A percentile compares a stretch with the other conserved stretches of the same genome.
Evolutionary conservation across 768 basidiomycete genomes (phyloP).

Genomic region (Amanita polypyramis): DNA sequence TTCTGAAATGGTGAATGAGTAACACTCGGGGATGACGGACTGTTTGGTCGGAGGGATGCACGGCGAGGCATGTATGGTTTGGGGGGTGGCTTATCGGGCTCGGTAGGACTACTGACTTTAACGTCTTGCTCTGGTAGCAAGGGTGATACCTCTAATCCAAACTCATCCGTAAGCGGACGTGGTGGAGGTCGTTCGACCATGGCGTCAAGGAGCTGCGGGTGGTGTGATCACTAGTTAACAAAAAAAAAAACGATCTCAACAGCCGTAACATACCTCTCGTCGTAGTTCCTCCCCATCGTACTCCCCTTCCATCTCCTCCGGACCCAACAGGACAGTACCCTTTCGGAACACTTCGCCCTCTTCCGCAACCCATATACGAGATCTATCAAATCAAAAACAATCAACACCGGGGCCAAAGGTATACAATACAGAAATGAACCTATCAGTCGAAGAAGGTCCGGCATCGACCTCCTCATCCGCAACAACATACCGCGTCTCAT

Average conservation of each 20-base stretch:
- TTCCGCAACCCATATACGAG: conserved; percentile 78
- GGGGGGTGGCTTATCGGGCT: conserved; percentile 31
- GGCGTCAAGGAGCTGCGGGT: conserved; percentile 61
- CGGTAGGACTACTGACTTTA: conserved; percentile 4
- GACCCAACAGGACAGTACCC: conserved; percentile 67
- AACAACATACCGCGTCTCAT: conserved; percentile 30
- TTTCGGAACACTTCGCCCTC: conserved; percentile 97
- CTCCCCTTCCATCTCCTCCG: conserved; percentile 84
- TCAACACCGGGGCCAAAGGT: background rate
- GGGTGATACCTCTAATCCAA: conserved; percentile 28
- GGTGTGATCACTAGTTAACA: background rate
- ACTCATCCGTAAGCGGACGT: conserved; percentile 57
- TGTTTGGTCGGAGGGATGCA: conserved; percentile 21
- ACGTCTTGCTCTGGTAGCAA: conserved; percentile 7
- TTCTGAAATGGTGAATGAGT: background rate
- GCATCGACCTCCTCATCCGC: conserved; percentile 25
- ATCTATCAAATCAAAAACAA: conserved; percentile 27
- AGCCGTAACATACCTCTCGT: conserved; percentile 44
- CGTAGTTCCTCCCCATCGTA: conserved; percentile 84
- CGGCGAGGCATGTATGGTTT: conserved; percentile 54
- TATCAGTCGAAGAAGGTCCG: conserved; percentile 31
- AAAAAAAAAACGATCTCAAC: background rate
- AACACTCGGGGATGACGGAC: too few relatives aligned
- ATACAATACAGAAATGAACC: conserved; percentile 27
- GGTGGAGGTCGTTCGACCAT: conserved; percentile 82